Base-by-base conservation (phyloP, 2,329 filamentous ascomycete genomes). In the Sporothrix protearum region DNA sequence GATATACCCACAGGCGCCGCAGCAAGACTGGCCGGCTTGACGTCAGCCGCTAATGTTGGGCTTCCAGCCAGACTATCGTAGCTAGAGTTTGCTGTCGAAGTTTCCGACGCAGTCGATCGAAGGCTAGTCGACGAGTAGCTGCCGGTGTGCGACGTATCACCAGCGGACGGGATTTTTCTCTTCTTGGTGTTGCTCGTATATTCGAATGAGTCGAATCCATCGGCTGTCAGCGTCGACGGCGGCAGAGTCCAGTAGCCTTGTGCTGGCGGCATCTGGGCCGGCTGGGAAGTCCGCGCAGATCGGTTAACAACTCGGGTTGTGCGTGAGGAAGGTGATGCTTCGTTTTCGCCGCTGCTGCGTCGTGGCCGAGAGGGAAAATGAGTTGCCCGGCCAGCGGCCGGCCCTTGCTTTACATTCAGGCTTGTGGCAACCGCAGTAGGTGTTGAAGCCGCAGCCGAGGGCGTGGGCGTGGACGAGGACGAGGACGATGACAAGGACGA, bases 111-210 rank as follows among this genome's bases (percentile, higher is more conserved):
- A 8, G 80, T 70, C 10, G 73, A 57, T 55, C 73, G 73, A 12
- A 77, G 69, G 39, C 84, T 82, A 55, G 77, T 79, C 22, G 81
- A 75, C 3, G 78, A 77, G 73, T 86, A 84, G 7, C 79, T 77
- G 2, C 81, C 80, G 68, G 81, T 83, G 25, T 85, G 76, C 3
- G 80, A 87, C 16, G 89, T 85, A 76, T 92, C 92, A 22, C 92
- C 92, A 10, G 93, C 93, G 0, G 94, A 94, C 0, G 96, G 96
- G 49, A 99, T 98, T 82, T 99, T 99, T 76, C 96, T 88, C 81
- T 99, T 98, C 84, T 98, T 99, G 82, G 99, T 99, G 80, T 99
- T 99, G 80, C 97, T 98, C 47, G 93, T 97, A 77, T 98, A 98
- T 81, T 99, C 96, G 77, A 97, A 97, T 7, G 93, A 96, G 80